phyloP scores from a whole-genome alignment of 441 rosid species.

The Aquilaria agallochum region DNA sequence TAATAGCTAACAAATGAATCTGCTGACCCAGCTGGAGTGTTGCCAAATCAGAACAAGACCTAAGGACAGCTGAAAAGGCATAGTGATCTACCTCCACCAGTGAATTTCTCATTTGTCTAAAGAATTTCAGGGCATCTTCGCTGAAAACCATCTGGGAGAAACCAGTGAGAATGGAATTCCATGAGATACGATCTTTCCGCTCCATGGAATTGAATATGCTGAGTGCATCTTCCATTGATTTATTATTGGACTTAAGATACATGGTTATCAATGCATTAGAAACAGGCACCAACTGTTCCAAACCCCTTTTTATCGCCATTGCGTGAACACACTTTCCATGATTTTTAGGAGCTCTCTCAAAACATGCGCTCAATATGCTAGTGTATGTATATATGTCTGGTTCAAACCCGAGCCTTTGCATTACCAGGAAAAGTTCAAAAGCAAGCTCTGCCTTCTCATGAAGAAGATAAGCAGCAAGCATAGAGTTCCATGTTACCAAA shows the following conservation, averaged over 20 bases:
- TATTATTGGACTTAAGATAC: constrained; percentile 48
- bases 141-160: constrained; percentile 54
- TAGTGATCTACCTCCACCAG: constrained; percentile 51
- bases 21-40: constrained; percentile 67
- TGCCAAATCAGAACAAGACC: constrained; percentile 77
- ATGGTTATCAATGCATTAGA: constrained; percentile 57
- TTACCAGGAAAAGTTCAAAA: constrained; percentile 40
- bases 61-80: constrained; percentile 68
- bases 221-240: constrained; percentile 47
- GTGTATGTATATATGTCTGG: constrained; percentile 68
- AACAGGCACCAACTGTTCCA: constrained; percentile 44
- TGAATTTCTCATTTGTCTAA: constrained; percentile 42
- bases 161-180: constrained; percentile 74
- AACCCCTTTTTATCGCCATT: constrained; percentile 58
- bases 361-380: constrained; percentile 52
- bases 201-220: constrained; percentile 45
- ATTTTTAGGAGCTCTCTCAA: constrained; percentile 25
- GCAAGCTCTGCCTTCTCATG: constrained; percentile 45
- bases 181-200: constrained; percentile 62
- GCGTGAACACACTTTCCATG: constrained; percentile 55
- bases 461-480: constrained; percentile 53
- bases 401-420: constrained; percentile 39
- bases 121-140: constrained; percentile 52
- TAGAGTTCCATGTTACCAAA: constrained; percentile 70
- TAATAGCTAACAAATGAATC: constrained; percentile 51